Conservation (phyloP, 163 green algal species). For the Chloromonas sp. region DNA sequence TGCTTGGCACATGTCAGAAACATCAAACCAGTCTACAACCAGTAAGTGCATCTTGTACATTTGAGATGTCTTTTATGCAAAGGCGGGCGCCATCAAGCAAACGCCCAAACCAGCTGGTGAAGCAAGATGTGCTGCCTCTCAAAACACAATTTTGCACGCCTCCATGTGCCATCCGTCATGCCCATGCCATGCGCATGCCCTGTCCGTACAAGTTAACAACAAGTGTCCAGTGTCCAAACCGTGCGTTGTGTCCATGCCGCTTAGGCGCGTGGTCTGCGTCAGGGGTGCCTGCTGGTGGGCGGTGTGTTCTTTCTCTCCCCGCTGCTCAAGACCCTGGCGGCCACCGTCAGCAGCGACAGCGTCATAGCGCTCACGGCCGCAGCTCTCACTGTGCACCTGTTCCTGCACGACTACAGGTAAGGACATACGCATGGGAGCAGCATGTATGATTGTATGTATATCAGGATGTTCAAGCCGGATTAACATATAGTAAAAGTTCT, state of each 20-base stretch:
- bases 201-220: neutral
- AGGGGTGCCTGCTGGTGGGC: conserved; percentile 10
- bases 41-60: neutral
- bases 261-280: neutral
- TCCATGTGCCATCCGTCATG: neutral
- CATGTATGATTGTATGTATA: neutral
- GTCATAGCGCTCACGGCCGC: conserved; percentile 47
- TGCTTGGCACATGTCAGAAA: neutral
- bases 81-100: too few species aligned
- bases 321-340: conserved; percentile 61
- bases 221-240: neutral
- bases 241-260: neutral
- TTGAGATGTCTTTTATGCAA: too few species aligned
- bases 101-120: too few species aligned
- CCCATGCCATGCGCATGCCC: neutral
- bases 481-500: neutral
- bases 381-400: conserved; percentile 61
- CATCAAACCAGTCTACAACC: neutral
- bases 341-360: conserved; percentile 62
- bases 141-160: neutral
- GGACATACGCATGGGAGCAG: neutral
- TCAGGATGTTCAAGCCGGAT: neutral
- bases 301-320: conserved; percentile 69
- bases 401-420: conserved; percentile 73
- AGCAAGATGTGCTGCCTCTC: too few species aligned